These are phyloP conservation scores for Lachancea quebecensis DNA, from an alignment of 805 yeast genomes.

Conservation along the genomic window DNA sequence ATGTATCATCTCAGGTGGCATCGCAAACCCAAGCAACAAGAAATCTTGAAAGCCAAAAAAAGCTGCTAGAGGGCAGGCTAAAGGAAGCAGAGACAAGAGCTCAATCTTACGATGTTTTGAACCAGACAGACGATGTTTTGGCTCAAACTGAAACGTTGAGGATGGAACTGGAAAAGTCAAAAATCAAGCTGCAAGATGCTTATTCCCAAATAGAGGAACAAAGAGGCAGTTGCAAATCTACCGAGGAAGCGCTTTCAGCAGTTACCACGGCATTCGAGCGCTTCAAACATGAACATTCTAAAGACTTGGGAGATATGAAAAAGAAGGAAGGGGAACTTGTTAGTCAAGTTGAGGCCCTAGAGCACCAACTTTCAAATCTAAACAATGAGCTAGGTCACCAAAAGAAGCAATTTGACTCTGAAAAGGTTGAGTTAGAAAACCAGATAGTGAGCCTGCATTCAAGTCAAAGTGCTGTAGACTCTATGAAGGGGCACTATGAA, in stretches of 20 bases:
- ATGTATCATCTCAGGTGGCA: slow-evolving; percentile 25
- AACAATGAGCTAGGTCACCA: slow-evolving; percentile 28
- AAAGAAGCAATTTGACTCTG: slow-evolving; percentile 23
- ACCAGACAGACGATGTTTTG: slow-evolving; percentile 21
- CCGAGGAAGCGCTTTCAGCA: slow-evolving; percentile 56
- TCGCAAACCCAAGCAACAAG: slow-evolving; percentile 3
- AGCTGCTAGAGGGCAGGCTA: slow-evolving; percentile 22
- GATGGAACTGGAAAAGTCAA: slow-evolving; percentile 40
- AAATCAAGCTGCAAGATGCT: slow-evolving; percentile 49
- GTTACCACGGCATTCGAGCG: slow-evolving; percentile 49
- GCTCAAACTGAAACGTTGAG: slow-evolving; percentile 26
- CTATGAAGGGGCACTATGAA: slow-evolving; percentile 23
- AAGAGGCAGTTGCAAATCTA: slow-evolving; percentile 53
- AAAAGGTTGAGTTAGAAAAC: slow-evolving; percentile 16
- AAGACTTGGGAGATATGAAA: not conserved
- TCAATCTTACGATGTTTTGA: slow-evolving; percentile 26
- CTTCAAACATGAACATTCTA: slow-evolving; percentile 28
- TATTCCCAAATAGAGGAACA: slow-evolving; percentile 54
- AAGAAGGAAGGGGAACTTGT: slow-evolving; percentile 16
- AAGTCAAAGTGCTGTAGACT: slow-evolving; percentile 20
- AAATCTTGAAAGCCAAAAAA: slow-evolving; percentile 10
- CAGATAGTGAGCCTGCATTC: slow-evolving; percentile 29
- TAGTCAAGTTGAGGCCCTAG: slow-evolving; percentile 25
- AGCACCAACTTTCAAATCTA: slow-evolving; percentile 26
- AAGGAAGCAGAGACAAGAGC: slow-evolving; percentile 23